Evolutionary conservation across 495 filamentous ascomycete genomes (phyloP), one percentile per base, ranked within the genome.

Genomic region (Hyaloscypha bicolor): DNA sequence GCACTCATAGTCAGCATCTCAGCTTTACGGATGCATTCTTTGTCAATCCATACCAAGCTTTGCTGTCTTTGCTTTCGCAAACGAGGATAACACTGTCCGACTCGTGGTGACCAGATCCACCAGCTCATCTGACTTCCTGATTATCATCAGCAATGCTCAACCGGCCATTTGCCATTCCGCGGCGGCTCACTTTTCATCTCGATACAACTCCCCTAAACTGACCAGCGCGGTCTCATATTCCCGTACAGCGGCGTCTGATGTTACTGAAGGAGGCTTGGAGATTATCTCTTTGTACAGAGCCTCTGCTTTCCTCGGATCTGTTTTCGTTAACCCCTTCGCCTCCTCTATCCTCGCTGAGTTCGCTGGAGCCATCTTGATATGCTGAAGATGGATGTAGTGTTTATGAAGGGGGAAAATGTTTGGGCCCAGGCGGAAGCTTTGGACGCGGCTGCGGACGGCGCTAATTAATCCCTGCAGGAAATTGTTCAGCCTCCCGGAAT

Each of bases 51-150:
- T 88, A 98, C 95, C 93, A 64, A 99, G 83, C 81, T 99, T 99
- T 51, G 95, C 92, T 25, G 95, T 98, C 88, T 99, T 99, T 69
- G 95, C 96, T 82, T 97, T 97, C 66, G 95, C 94, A 76, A 98
- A 98, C 69, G 91, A 93, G 59, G 94, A 96, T 67, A 99, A 87
- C 30, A 93, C 90, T 71, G 92, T 91, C 71, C 94, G 87, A 76
- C 94, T 97, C 74, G 91, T 90, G 71, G 89, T 93, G 70, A 99
- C 91, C 72, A 99, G 86, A 69, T 93, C 91, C 59, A 95, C 92
- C 59, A 99, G 91, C 76, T 95, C 93, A 72, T 94, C 79, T 71
- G 91, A 81, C 79, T 93, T 92, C 80, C 85, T 87, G 65, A 11
- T 31, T 62, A 33, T 62, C 48, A 45, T 72, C 32, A 70, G 65